Evolutionary conservation across 2,329 filamentous ascomycete genomes (phyloP), one percentile per base, ranked within the genome.

Genomic region (Hymenoscyphus linearis): DNA sequence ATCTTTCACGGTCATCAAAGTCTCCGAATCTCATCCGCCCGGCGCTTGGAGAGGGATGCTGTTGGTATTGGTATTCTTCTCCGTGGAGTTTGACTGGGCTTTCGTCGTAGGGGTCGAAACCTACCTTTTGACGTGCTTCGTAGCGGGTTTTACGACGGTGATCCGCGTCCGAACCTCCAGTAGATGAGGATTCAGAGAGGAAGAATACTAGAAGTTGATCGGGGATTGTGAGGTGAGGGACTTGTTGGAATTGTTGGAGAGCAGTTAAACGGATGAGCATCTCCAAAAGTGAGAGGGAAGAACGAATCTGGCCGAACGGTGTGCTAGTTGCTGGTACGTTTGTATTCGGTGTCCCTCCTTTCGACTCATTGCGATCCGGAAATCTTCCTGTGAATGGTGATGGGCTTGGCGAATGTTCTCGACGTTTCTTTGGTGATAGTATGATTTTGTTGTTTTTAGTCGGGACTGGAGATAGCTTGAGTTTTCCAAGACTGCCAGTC

Each of bases 141-240:
- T 80, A 75, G 14, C 87, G 79, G 1, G 86, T 78, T 0, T 80
- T 79, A 58, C 83, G 83, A 6, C 87, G 82, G 59, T 85, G 77
- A 35, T 86, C 79, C 4, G 83, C 78, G 66, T 89, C 83, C 4
- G 80, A 79, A 2, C 85, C 84, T 31, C 86, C 87, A 0, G 86
- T 88, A 2, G 85, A 85, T 35, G 84, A 83, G 12, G 82, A 84
- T 68, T 89, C 86, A 64, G 85, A 82, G 9, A 91, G 79, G 77
- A 91, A 91, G 77, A 91, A 90, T 69, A 86, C 89, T 10, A 91
- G 80, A 1, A 90, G 79, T 69, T 91, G 87, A 71, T 91, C 88
- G 18, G 84, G 84, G 62, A 90, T 88, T 40, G 85, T 80, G 13
- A 91, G 82, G 68, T 90, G 88, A 0, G 86, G 87, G 59, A 83